Base-by-base conservation (phyloP, 2,329 filamentous ascomycete genomes). In the Colletotrichum somersetense region DNA sequence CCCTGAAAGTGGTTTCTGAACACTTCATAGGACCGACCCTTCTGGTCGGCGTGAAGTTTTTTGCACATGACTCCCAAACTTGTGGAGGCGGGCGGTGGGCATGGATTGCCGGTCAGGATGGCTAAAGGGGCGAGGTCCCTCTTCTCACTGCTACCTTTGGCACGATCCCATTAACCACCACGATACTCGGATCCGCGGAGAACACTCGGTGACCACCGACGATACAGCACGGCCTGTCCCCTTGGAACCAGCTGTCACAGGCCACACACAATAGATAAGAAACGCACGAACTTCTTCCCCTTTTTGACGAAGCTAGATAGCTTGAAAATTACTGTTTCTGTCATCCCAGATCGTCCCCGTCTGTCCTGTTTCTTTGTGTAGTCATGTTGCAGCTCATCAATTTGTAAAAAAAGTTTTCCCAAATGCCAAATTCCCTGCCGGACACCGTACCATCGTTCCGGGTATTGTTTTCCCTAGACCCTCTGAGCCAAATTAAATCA, bases 401-500 rank as follows among this genome's bases (percentile, higher is more conserved):
- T 40, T 59, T 67, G 57, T 61, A 48, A 42, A 48, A 72, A 40
- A 30, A 3, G 5, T 58, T 42, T 50, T 35, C 23, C 52, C 40
- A 71, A 71, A 64, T 64, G 23, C 26, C 66, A 61, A 56, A 20
- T 53, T 35, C 58, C 53, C 59, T 53, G 58, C 55, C 33, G 23
- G 50, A 72, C 30, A 61, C 59, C 66, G 46, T 69, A 30, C 59
- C 66, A 16, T 55, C 46, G 12, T 56, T 50, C n/a, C 53, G 69
- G 69, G 69, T 72, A 72, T 72, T 69, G 63, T 71, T 69, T 69
- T 71, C 38, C 52, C 48, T 30, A 23, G 30, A 30, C 46, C 46
- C 33, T 56, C 61, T 33, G 33, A 48, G 33, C 61, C 38, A 58
- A 58, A 57, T 20, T 55, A 69, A 69, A 61, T 59, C 30, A 63